A percentile compares a stretch with the other conserved stretches of the same genome.
Evolutionary conservation across 2,329 filamentous ascomycete species (phyloP).

Genomic region (Nigrospora oryzae): DNA sequence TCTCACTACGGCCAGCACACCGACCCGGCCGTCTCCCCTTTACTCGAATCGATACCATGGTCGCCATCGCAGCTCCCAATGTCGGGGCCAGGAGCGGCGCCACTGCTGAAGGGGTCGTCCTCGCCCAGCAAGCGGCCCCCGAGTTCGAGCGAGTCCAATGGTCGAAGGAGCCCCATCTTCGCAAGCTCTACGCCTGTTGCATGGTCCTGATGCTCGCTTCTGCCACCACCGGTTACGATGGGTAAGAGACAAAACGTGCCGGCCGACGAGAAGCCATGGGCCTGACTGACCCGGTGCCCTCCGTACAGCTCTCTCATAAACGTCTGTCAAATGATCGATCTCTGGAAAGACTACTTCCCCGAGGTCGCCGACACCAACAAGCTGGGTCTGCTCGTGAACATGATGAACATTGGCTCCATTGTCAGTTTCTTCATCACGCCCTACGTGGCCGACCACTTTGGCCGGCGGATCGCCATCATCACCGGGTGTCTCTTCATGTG

Average conservation of each 20-base stretch:
- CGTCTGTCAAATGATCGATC: constrained; percentile 31
- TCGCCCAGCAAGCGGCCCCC: constrained; percentile 38
- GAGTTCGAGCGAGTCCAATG: constrained; percentile 41
- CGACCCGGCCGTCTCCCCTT: neutral
- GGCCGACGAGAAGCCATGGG: neutral
- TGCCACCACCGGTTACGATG: constrained; percentile 48
- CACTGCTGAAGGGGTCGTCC: constrained; percentile 1
- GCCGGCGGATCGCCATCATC: constrained; percentile 33
- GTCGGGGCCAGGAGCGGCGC: neutral
- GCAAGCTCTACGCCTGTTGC: constrained; percentile 38
- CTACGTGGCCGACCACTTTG: constrained; percentile 40
- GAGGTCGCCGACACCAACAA: constrained; percentile 16
- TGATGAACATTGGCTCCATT: constrained; percentile 31
- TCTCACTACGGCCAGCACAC: neutral
- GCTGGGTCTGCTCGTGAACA: constrained; percentile 35
- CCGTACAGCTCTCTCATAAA: constrained; percentile 32
- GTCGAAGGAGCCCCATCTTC: constrained; percentile 45
- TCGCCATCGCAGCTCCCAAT: constrained; percentile 1
- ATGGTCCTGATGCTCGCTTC: constrained; percentile 44
- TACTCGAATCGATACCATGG: neutral
- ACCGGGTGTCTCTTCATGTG: constrained; percentile 43
- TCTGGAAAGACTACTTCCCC: constrained; percentile 38
- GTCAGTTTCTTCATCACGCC: constrained; percentile 29
- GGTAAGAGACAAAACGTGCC: constrained; percentile 23
- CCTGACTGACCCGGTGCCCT: neutral